Percentiles rank a stretch among this genome's conserved stretches.
These are phyloP conservation scores for Pichia sp. DNA, from an alignment of 1,139 yeast genomes.

Conservation along the genomic window DNA sequence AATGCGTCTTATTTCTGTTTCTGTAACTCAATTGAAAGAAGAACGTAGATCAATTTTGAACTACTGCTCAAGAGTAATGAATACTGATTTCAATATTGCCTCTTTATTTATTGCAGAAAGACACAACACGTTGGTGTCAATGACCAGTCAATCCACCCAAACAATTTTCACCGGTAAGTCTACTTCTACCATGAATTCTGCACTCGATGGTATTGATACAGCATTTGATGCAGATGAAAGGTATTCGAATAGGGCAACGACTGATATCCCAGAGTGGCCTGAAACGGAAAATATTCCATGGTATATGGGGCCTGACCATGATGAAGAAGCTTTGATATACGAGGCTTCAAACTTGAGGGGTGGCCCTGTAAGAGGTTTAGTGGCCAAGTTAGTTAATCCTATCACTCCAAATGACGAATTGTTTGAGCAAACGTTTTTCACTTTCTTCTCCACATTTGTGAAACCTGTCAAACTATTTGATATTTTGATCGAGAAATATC, in stretches of 20 bases:
- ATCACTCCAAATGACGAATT: conserved; percentile 54
- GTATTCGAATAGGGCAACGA: conserved; percentile 16
- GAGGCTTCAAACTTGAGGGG: conserved; percentile 82
- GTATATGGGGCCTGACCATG: conserved; percentile 70
- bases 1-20: conserved; percentile 40
- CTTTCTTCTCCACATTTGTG: conserved; percentile 75
- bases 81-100: conserved; percentile 58
- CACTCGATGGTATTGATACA: neutral
- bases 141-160: conserved; percentile 24
- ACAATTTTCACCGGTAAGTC: conserved; percentile 19
- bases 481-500: conserved; percentile 60
- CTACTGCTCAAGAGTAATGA: conserved; percentile 74
- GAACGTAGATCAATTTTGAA: conserved; percentile 67
- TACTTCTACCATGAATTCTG: neutral
- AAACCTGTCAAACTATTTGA: conserved; percentile 62
- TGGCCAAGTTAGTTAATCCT: conserved; percentile 83
- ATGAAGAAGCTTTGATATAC: conserved; percentile 65
- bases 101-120: conserved; percentile 59
- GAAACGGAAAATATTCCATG: conserved; percentile 51
- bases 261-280: conserved; percentile 7
- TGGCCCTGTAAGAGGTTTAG: conserved; percentile 76
- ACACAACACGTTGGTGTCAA: conserved; percentile 46
- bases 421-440: conserved; percentile 66
- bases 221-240: conserved; percentile 1
- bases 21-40: conserved; percentile 57